Percentiles rank a stretch among this genome's conserved stretches.
Evolutionary conservation across 768 basidiomycete species (phyloP).

Genomic region (Punctularia strigosozonata): DNA sequence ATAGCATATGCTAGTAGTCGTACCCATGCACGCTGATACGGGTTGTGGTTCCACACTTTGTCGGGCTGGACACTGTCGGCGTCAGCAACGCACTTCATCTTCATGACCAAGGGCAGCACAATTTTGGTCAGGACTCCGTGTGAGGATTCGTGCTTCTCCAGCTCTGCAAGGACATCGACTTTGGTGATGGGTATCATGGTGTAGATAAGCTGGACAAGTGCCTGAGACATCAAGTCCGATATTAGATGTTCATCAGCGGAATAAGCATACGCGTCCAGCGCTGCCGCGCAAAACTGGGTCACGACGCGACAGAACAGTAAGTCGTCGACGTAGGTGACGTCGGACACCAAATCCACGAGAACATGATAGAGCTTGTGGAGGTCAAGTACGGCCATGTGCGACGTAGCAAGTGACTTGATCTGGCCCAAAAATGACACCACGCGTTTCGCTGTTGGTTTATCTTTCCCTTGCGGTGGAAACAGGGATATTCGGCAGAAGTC

Average conservation of each 20-base stretch:
- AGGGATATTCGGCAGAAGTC: conserved; percentile 40
- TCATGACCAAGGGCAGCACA: conserved; percentile 47
- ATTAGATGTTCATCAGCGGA: conserved; percentile 10
- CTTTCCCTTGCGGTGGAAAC: conserved; percentile 24
- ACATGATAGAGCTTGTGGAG: conserved; percentile 46
- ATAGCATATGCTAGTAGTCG: conserved; percentile 51
- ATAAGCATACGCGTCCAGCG: not conserved
- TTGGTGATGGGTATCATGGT: conserved; percentile 33
- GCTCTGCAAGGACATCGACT: conserved; percentile 38
- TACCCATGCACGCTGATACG: conserved; percentile 42
- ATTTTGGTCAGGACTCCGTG: conserved; percentile 54
- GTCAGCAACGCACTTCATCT: conserved; percentile 38
- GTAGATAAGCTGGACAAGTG: conserved; percentile 20
- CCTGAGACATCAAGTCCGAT: conserved; percentile 29
- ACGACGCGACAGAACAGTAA: conserved; percentile 20
- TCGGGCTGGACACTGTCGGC: conserved; percentile 30
- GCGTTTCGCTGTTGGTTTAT: conserved; percentile 31
- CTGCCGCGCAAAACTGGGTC: conserved; percentile 28
- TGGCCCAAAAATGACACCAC: conserved; percentile 41
- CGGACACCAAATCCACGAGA: conserved; percentile 28
- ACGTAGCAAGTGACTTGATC: conserved; percentile 41
- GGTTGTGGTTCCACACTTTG: conserved; percentile 28
- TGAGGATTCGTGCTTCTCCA: conserved; percentile 44
- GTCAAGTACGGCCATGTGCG: conserved; percentile 37
- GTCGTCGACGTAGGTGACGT: not conserved